These are phyloP conservation scores for Pelargonium nanum DNA, from an alignment of 345 rosid genomes.

Conservation along the genomic window DNA sequence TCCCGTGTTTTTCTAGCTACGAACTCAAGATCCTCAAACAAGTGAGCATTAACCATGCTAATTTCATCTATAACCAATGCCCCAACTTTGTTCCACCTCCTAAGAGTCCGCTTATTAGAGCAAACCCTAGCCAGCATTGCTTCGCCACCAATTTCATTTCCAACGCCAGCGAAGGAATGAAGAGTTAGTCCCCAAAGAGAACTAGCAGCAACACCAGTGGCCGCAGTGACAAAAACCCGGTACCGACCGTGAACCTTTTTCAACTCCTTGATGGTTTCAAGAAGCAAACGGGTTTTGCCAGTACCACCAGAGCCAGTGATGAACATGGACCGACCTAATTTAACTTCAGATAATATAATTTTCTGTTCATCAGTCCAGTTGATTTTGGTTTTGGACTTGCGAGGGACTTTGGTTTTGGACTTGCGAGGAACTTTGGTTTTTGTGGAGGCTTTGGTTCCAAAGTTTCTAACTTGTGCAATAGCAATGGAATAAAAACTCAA, in stretches of 20 bases:
- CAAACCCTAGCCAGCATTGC: neutral
- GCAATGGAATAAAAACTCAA: no score
- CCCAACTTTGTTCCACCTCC: neutral
- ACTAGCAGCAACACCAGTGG: slow-evolving; percentile 34
- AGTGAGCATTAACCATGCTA: neutral
- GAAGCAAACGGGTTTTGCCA: slow-evolving; percentile 25
- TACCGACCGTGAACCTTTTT: slow-evolving; percentile 8
- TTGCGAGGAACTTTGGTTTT: no score
- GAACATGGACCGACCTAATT: slow-evolving; percentile 17
- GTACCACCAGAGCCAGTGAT: slow-evolving; percentile 33
- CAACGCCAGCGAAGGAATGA: slow-evolving; percentile 29
- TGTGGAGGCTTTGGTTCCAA: no score
- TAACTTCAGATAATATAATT: slow-evolving; percentile 12
- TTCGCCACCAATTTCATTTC: no score
- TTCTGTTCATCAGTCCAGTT: slow-evolving; percentile 30
- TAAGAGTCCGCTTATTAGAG: no score
- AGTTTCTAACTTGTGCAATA: no score
- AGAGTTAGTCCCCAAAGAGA: slow-evolving; percentile 23
- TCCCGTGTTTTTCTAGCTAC: neutral
- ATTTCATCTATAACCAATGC: neutral
- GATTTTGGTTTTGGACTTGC: slow-evolving; percentile 4
- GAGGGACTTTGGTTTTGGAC: no score
- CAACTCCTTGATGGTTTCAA: slow-evolving; percentile 13
- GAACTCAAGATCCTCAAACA: neutral
- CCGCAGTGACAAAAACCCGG: slow-evolving; percentile 26